Conservation (phyloP, 2,329 filamentous ascomycete genomes). For the Rhinocladiella similis region DNA sequence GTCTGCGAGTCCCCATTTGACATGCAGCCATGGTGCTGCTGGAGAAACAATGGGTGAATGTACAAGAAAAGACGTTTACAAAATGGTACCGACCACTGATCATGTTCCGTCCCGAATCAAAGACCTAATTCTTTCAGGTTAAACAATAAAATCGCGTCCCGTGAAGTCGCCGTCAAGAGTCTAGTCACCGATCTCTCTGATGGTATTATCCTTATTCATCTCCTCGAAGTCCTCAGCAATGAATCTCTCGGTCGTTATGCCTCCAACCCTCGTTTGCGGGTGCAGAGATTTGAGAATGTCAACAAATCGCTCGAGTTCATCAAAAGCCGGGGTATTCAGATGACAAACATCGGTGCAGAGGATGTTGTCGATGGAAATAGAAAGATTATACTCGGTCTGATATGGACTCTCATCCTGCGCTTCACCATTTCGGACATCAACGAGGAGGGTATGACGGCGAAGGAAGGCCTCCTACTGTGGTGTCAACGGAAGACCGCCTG, state of each 20-base stretch:
- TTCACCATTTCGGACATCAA: conserved; percentile 99
- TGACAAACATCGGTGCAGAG: conserved; percentile 98
- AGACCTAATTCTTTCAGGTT: conserved; percentile 60
- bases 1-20: conserved; percentile 8
- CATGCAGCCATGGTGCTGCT: conserved; percentile 45
- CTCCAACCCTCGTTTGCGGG: conserved; percentile 90
- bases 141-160: conserved; percentile 86
- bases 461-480: conserved; percentile 92
- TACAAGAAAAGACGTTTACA: conserved; percentile 98
- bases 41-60: conserved; percentile 67
- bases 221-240: conserved; percentile 91
- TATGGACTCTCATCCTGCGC: conserved; percentile 96
- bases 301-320: conserved; percentile 95
- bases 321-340: conserved; percentile 84
- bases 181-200: conserved; percentile 88
- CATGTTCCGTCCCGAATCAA: background rate
- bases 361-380: conserved; percentile 97
- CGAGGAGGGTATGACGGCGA: conserved; percentile 94
- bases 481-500: conserved; percentile 98
- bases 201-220: conserved; percentile 92
- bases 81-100: conserved; percentile 68
- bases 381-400: conserved; percentile 95
- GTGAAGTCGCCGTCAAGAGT: conserved; percentile 79
- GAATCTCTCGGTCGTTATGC: conserved; percentile 97
- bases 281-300: conserved; percentile 97